Conservation (phyloP, 2,329 filamentous ascomycete genomes). For the Corynespora cassiicola region DNA sequence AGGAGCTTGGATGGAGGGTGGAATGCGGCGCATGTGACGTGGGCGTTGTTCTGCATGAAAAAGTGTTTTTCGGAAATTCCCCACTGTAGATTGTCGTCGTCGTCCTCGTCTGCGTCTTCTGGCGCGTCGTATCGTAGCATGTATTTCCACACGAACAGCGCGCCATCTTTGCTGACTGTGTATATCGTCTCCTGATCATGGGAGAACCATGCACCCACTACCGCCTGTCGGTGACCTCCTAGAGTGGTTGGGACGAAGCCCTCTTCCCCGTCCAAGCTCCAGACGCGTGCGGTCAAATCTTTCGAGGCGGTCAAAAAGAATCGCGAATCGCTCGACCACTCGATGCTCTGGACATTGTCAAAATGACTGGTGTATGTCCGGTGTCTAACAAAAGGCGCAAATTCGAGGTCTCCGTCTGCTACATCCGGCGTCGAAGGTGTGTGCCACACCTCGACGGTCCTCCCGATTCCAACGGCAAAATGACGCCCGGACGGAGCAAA, state of each 20-base stretch:
- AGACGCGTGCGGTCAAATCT: slow-evolving; percentile 91
- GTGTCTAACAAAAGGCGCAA: slow-evolving; percentile 91
- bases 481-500: slow-evolving; percentile 91
- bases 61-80: slow-evolving; percentile 90
- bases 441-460: slow-evolving; percentile 93
- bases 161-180: slow-evolving; percentile 96
- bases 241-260: slow-evolving; percentile 89
- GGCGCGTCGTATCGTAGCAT: slow-evolving; percentile 64
- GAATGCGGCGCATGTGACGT: slow-evolving; percentile 88
- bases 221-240: slow-evolving; percentile 86
- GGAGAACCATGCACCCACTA: slow-evolving; percentile 97
- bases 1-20: slow-evolving; percentile 87
- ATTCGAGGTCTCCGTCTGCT: slow-evolving; percentile 85
- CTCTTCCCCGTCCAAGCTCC: slow-evolving; percentile 87
- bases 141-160: slow-evolving; percentile 93
- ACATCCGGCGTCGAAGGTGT: slow-evolving; percentile 89
- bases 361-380: slow-evolving; percentile 88
- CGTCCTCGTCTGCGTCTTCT: slow-evolving; percentile 61
- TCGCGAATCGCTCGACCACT: slow-evolving; percentile 95
- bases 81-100: slow-evolving; percentile 79
- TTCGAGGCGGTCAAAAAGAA: slow-evolving; percentile 94
- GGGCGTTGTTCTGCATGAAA: slow-evolving; percentile 89
- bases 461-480: slow-evolving; percentile 87
- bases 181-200: slow-evolving; percentile 94
- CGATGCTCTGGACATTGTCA: slow-evolving; percentile 82